Evolutionary conservation across 1,139 yeast genomes (phyloP), one percentile per base, ranked within the genome.

Genomic region (Candida sojae): DNA sequence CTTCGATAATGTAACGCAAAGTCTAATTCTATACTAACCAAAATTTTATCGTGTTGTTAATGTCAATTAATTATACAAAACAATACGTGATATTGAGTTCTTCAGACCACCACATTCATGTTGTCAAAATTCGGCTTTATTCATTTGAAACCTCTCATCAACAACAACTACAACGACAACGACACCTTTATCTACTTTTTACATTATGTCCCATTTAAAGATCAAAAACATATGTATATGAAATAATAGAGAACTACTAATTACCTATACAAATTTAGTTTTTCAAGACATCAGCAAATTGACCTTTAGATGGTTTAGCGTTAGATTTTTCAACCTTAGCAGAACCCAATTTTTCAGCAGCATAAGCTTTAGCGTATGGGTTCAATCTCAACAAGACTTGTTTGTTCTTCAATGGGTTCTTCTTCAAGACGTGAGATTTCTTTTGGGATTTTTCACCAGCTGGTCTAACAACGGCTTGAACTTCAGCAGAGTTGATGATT

Each of bases 351-450:
- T 89, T 88, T 82, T 90, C 87, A 75, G 88, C 90, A 68, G 96
- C 72, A 80, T 84, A 91, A 67, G 93, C 96, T 88, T 90, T 90
- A 70, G 99, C 98, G 86, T 93, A 93, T 64, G 99, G 99, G 96
- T 93, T 95, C 78, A 93, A 88, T 84, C 97, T 90, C 77, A 91
- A 86, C 74, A 91, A 80, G 69, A 91, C 95, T 82, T 90, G 96
- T 86, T 91, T 92, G 97, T 95, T 93, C 93, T 90, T 93, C 77
- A 93, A 91, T 81, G 99, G 99, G 95, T 93, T 93, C 93, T 90
- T 92, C 97, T 93, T 93, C 79, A 86, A 87, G 75, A 88, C 96
- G 83, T 88, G 90, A 63, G 90, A 77, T 79, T 96, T 89, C 93
- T 91, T 90, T 78, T 89, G 95, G 71, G 86, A 79, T 67, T 95